These are phyloP conservation scores for Phytophthora aleatoria DNA, from an alignment of 352 stramenopile species.

Conservation along the genomic window DNA sequence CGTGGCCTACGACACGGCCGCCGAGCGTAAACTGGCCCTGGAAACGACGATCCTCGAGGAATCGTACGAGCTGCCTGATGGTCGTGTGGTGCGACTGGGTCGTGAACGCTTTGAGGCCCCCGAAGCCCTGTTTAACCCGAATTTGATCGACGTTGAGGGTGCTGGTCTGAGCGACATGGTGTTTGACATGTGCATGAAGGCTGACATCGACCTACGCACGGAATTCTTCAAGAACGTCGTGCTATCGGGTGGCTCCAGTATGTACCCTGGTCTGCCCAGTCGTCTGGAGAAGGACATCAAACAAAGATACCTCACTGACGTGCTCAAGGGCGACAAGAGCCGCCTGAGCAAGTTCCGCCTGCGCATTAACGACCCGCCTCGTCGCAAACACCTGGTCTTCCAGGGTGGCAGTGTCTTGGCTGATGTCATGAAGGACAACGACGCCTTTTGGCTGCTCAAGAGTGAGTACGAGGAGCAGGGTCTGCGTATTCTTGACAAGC, in stretches of 20 bases:
- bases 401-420: slow-evolving; percentile 92
- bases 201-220: slow-evolving; percentile 92
- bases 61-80: slow-evolving; percentile 96
- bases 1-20: slow-evolving; percentile 88
- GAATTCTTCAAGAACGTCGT: slow-evolving; percentile 99
- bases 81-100: slow-evolving; percentile 93
- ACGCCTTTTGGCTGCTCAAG: slow-evolving; percentile 95
- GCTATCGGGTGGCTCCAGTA: slow-evolving; percentile 92
- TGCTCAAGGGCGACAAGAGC: slow-evolving; percentile 88
- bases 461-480: slow-evolving; percentile 95
- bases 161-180: slow-evolving; percentile 96
- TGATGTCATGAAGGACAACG: slow-evolving; percentile 94
- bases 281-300: slow-evolving; percentile 93
- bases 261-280: slow-evolving; percentile 95
- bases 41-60: slow-evolving; percentile 94
- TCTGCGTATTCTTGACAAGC: slow-evolving; percentile 82
- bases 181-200: slow-evolving; percentile 98
- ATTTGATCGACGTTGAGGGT: slow-evolving; percentile 97
- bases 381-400: slow-evolving; percentile 96
- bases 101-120: slow-evolving; percentile 96
- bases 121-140: slow-evolving; percentile 97
- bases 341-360: slow-evolving; percentile 94
- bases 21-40: slow-evolving; percentile 85
- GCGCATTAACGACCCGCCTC: slow-evolving; percentile 95
- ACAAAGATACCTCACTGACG: slow-evolving; percentile 62